Percentiles rank a stretch among this genome's conserved stretches.
phyloP scores from a whole-genome alignment of 176 grass and related monocot species.

The Aegilops umbellulata region DNA sequence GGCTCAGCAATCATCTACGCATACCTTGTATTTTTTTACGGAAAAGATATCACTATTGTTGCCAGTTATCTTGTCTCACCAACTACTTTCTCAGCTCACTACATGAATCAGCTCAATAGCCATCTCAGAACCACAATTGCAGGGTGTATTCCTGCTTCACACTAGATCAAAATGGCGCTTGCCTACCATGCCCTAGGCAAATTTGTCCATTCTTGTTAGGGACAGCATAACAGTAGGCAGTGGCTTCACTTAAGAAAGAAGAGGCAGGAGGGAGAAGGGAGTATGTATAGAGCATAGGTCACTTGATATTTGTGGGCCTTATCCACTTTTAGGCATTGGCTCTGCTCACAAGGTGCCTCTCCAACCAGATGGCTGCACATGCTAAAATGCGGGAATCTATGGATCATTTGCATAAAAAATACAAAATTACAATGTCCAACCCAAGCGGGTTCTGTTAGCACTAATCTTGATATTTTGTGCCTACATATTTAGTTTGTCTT shows the following conservation, averaged over 20 bases:
- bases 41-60: neutral
- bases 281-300: neutral
- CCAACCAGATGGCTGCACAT: neutral
- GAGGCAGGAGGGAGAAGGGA: constrained; percentile 12
- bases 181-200: neutral
- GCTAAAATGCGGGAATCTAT: neutral
- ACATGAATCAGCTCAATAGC: neutral
- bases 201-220: neutral
- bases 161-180: neutral
- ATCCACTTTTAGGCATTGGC: neutral
- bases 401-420: neutral
- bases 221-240: neutral
- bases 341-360: neutral
- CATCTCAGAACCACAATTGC: neutral
- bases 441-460: neutral
- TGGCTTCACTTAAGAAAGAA: neutral
- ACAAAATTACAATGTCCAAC: neutral
- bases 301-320: neutral
- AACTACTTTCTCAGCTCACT: neutral
- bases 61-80: neutral
- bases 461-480: no score
- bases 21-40: neutral
- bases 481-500: no score
- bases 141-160: neutral
- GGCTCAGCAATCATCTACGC: neutral